Conservation (phyloP, 2,329 filamentous ascomycete genomes). For the Hypoxylon sp. region DNA sequence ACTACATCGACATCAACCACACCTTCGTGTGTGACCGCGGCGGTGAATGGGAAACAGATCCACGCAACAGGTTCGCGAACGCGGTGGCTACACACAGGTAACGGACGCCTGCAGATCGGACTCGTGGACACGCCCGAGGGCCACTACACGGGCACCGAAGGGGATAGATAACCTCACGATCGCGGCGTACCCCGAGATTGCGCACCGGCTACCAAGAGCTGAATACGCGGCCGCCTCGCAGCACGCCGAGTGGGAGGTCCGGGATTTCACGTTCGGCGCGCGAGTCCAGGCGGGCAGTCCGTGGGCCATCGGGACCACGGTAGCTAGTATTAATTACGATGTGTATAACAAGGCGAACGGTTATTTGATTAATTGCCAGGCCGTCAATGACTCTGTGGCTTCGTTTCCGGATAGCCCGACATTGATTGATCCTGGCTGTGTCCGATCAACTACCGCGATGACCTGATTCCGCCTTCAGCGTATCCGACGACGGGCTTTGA, state of each 20-base stretch:
- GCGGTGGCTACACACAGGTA: constrained; percentile 21
- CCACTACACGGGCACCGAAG: constrained; percentile 30
- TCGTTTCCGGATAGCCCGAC: neutral
- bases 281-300: neutral
- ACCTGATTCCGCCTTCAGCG: constrained; percentile 29
- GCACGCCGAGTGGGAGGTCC: constrained; percentile 25
- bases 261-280: constrained; percentile 17
- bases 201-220: constrained; percentile 21
- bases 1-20: constrained; percentile 30
- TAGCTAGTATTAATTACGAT: constrained; percentile 21
- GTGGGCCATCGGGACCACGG: constrained; percentile 11
- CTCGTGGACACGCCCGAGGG: constrained; percentile 37
- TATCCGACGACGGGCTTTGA: constrained; percentile 31
- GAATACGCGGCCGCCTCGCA: constrained; percentile 13
- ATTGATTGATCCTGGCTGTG: constrained; percentile 27
- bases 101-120: constrained; percentile 17
- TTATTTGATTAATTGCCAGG: constrained; percentile 32
- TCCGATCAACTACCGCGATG: constrained; percentile 28
- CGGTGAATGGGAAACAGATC: constrained; percentile 7
- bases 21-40: constrained; percentile 33
- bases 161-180: constrained; percentile 36
- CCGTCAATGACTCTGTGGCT: neutral
- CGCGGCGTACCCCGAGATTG: constrained; percentile 16
- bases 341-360: constrained; percentile 31
- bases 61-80: constrained; percentile 15